Evolutionary conservation across 176 grass and related monocot species (phyloP).

Genomic region (Musa acuminata): DNA sequence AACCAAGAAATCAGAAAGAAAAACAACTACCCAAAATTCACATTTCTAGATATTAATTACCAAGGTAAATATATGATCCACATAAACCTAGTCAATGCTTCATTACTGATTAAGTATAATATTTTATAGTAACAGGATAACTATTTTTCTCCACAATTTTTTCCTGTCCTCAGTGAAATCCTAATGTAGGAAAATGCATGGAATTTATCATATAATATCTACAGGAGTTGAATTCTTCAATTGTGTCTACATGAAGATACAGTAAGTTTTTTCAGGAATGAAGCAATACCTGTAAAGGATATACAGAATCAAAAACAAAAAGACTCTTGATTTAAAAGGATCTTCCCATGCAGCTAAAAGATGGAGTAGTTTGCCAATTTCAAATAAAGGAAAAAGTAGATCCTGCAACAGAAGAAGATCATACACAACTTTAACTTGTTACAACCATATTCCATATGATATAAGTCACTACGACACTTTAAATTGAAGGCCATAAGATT

Average conservation of each 20-base stretch:
- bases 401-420: conserved; percentile 38
- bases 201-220: background rate
- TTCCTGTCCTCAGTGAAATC: background rate
- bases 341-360: conserved; percentile 78
- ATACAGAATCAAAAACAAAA: conserved; percentile 67
- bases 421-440: background rate
- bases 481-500: background rate
- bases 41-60: background rate
- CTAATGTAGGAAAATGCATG: background rate
- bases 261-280: conserved; percentile 5
- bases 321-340: conserved; percentile 61
- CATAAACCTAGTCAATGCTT: background rate
- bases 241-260: background rate
- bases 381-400: conserved; percentile 73
- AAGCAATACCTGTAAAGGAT: conserved; percentile 49
- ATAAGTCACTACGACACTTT: no score
- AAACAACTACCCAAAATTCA: background rate
- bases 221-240: background rate
- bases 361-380: conserved; percentile 56
- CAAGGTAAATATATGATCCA: background rate
- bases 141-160: background rate
- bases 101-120: background rate
- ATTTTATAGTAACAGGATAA: background rate
- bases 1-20: background rate
- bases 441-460: no score